Conservation (phyloP, 164 flowering plant species). For the Aristolochia californica region DNA sequence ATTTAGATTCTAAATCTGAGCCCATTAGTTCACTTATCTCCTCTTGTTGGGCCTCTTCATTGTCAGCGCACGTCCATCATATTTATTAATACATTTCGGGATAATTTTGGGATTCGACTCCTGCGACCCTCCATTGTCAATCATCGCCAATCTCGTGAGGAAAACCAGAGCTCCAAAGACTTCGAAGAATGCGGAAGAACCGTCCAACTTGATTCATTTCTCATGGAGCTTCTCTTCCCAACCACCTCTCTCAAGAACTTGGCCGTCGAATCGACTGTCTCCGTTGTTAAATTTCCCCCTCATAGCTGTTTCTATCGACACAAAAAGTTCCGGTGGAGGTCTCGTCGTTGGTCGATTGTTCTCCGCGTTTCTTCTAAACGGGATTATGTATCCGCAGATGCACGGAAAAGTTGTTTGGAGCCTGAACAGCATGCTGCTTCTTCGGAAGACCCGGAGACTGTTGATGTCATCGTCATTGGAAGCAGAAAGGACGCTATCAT, state of each 20-base stretch:
- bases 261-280: too few relatives aligned
- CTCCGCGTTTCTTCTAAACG: conserved; percentile 7
- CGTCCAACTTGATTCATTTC: background rate
- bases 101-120: background rate
- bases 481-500: conserved; percentile 70
- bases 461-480: conserved; percentile 73
- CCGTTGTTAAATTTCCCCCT: conserved; percentile 1
- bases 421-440: conserved; percentile 1
- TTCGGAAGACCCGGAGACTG: conserved; percentile 15
- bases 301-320: conserved; percentile 5
- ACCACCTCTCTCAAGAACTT: background rate
- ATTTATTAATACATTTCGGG: too few relatives aligned
- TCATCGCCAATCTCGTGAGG: background rate
- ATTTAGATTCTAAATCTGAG: too few relatives aligned
- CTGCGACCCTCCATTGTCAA: background rate
- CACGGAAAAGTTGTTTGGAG: background rate
- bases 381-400: background rate
- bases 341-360: conserved; percentile 2
- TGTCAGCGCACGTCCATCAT: too few relatives aligned
- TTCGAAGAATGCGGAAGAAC: background rate
- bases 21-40: background rate
- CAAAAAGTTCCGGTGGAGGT: conserved; percentile 2
- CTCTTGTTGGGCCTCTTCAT: too few relatives aligned
- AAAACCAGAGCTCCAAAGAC: background rate
- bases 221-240: conserved; percentile 3